Evolutionary conservation across 1,284 basidiomycete species (phyloP), one percentile per base, ranked within the genome.

Genomic region (Trametes versicolor): DNA sequence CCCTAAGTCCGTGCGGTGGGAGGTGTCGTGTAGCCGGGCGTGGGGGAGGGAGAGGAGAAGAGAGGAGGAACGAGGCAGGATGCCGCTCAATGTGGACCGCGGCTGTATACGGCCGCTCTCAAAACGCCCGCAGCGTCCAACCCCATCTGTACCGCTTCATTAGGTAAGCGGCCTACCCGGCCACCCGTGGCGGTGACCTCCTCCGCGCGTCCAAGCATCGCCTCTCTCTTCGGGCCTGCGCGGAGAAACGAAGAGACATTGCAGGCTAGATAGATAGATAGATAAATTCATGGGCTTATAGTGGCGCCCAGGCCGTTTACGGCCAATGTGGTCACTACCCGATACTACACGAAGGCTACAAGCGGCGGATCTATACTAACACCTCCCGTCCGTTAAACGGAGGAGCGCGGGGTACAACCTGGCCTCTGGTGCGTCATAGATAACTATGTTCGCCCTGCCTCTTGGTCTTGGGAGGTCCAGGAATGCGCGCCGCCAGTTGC

Each of bases 11-110:
- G 55, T 27, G 37, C 37, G 62, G 36, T 47, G 55, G 54, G 37
- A 49, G 39, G 32, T 39, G 23, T 17, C 47, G 34, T 29, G 57
- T 25, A 36, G 32, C 39, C 36, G 59, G 43, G 41, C 29, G n/a
- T 41, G 32, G 55, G 57, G 55, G 51, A 59, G 34, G 36, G 48
- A 50, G 66, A 62, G 67, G 63, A 63, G 64, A 63, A 66, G 68
- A 62, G 56, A 60, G 19, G 64, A 64, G 67, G 58, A 64, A 60
- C 49, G 68, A 67, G 65, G 68, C 29, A 32, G 29, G 29, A 32
- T 32, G 29, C 43, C 43, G 47, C 47, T 29, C 43, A 49, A 50
- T 51, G 65, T 56, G 50, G 34, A 25, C n/a, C 41, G 34, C 34
- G 36, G 45, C 49, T 17, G 48, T 37, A 49, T 51, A 36, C 49